Base-by-base conservation (phyloP, 768 basidiomycete genomes). In the Suillus clintonianus region DNA sequence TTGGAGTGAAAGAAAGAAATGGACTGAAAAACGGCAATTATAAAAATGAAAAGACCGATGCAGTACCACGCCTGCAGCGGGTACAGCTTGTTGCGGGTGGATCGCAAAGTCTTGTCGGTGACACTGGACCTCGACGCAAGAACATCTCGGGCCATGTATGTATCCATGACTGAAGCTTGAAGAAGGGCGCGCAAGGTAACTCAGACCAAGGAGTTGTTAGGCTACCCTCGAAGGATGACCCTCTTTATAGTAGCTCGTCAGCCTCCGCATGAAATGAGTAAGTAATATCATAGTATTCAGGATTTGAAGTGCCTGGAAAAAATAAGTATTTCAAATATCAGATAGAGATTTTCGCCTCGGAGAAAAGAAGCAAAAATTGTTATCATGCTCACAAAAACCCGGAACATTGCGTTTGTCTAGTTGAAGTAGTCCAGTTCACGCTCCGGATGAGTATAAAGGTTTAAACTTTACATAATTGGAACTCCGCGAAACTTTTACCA, bases 41-140 rank as follows among this genome's bases (percentile, higher is more conserved):
- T 64, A 6, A 64, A 61, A 43, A 67, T 45, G 60, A 67, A 67
- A 9, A 67, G 54, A 11, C 13, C 66, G 10, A 67, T 57, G 36
- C 63, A 61, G 42, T 67, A 67, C 66, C 66, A 67, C 5, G 60
- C 60, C 43, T 67, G 63, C 10, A 34, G 22, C 11, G 66, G 66
- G 45, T 67, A 67, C 2, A 64, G 50, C 30, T 45, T 32, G 39
- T 57, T 58, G 9, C 66, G 59, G 10, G 19, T 8, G 5, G n/a
- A 0, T 32, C 62, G 55, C 15, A 65, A 34, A 10, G 48, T 43
- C 32, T 63, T 58, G 48, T 65, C 64, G 62, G 62, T 59, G 30
- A 30, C 22, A 8, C 27, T 50, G 22, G 2, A 24, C 32, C 27
- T 19, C 27, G 41, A 32, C 15, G 59, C 59, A 60, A 8, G 56